Base-by-base conservation (phyloP, 768 basidiomycete species). In the Mycena vitilis region DNA sequence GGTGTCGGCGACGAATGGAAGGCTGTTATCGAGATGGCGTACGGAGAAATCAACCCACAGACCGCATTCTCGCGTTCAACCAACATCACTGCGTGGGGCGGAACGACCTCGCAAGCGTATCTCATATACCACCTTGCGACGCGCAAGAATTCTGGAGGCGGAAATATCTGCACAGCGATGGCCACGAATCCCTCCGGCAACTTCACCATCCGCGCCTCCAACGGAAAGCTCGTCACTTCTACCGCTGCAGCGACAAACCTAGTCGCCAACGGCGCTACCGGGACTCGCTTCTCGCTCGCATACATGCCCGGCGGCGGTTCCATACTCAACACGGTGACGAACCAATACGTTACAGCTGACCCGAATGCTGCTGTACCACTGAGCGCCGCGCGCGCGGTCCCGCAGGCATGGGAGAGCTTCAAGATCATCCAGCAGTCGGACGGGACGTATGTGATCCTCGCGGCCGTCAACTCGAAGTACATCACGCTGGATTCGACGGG, bases 51-150 rank as follows among this genome's bases (percentile, higher is more conserved):
- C 18, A 72, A 73, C 40, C 75, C 80, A 6, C 65, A 70, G 38
- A 66, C 64, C 5, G 79, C 80, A 5, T 77, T 76, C 20, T 56
- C 67, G 47, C 77, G 74, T 47, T 81, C 80, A 13, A 60, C 77
- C 7, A 70, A 71, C 7, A 74, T 81, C 34, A 78, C 78, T 34
- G 72, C 62, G 4, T 81, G 80, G 80, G 80, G 80, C 20, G 71
- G 74, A 4, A 79, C 79, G 8, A 81, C 78, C 52, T 76, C 77
- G 4, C 78, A 75, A 60, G 77, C 76, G 53, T 78, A 77, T 60
- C 76, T 78, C 25, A 49, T 78, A 16, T 79, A 81, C 63, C 79
- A 76, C 66, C 63, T 81, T 48, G 72, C 79, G 49, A 81, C 80
- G 48, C 78, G 80, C 45, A 66, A 75, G 45, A 77, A 76, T 25